Percentiles rank a stretch among this genome's conserved stretches.
Conservation (phyloP, 2,329 filamentous ascomycete genomes). For the Colletotrichum sublineola region DNA sequence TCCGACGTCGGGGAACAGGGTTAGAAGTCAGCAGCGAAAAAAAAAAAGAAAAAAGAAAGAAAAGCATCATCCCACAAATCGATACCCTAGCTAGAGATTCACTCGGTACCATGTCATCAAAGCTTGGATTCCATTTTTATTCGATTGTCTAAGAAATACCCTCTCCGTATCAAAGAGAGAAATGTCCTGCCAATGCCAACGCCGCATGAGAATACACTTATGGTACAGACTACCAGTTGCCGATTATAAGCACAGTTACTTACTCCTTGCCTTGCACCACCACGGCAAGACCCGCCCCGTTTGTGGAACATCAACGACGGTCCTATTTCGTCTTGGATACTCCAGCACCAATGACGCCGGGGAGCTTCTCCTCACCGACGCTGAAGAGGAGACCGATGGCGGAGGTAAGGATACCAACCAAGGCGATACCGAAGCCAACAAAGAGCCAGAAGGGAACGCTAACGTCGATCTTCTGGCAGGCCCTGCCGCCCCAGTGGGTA, state of each 20-base stretch:
- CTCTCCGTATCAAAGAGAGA: conserved; percentile 44
- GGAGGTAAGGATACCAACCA: conserved; percentile 77
- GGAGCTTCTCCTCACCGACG: conserved; percentile 88
- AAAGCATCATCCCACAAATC: conserved; percentile 18
- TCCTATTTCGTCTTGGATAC: conserved; percentile 79
- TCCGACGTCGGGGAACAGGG: conserved; percentile 48
- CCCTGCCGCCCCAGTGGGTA: conserved; percentile 84
- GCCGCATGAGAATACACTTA: conserved; percentile 47
- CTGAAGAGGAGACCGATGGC: conserved; percentile 83
- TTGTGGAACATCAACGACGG: conserved; percentile 14
- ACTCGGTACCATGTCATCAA: conserved; percentile 15
- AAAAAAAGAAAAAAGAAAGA: not conserved
- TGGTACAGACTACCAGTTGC: conserved; percentile 47
- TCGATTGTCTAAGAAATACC: conserved; percentile 44
- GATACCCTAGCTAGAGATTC: conserved; percentile 43
- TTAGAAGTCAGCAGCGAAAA: conserved; percentile 35
- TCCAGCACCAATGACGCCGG: conserved; percentile 95
- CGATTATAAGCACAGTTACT: conserved; percentile 41
- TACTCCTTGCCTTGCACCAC: conserved; percentile 28
- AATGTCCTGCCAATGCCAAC: conserved; percentile 46
- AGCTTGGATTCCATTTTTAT: conserved; percentile 30
- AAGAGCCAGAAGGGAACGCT: conserved; percentile 92
- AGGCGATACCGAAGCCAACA: conserved; percentile 77
- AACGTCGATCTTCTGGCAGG: conserved; percentile 93
- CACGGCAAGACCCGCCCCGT: conserved; percentile 5